phyloP scores from a whole-genome alignment of 805 yeast genomes.

The Saturnispora ahearnii region DNA sequence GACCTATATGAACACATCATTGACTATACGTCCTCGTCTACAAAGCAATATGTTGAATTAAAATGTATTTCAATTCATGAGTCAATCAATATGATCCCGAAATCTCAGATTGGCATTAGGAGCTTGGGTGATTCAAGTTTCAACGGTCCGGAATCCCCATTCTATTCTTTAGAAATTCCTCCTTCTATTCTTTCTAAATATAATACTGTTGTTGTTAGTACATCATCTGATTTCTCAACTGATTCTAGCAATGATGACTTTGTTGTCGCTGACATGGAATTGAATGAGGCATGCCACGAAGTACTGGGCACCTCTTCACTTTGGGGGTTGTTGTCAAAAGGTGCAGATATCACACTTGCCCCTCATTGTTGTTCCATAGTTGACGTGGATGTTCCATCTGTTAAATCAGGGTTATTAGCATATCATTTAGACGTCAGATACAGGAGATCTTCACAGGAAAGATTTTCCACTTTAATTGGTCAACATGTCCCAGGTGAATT shows the following conservation, averaged over 20 bases:
- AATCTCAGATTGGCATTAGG: conserved; percentile 32
- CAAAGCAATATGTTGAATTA: conserved; percentile 30
- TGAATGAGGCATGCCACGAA: conserved; percentile 18
- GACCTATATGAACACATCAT: conserved; percentile 17
- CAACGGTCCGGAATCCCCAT: conserved; percentile 43
- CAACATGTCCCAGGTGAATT: conserved; percentile 65
- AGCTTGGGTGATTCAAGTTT: conserved; percentile 44
- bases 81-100: conserved; percentile 39
- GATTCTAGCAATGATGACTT: conserved; percentile 21
- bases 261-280: conserved; percentile 31
- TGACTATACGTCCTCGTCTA: conserved; percentile 32
- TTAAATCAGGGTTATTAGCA: conserved; percentile 55
- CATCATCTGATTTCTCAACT: conserved; percentile 16
- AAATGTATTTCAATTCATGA: conserved; percentile 39
- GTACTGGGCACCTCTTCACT: conserved; percentile 27
- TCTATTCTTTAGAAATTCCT: conserved; percentile 37
- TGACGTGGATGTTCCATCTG: conserved; percentile 43
- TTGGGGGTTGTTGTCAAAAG: conserved; percentile 31
- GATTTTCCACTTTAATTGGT: conserved; percentile 55
- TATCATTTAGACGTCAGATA: conserved; percentile 32
- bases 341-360: conserved; percentile 34
- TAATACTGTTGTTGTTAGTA: conserved; percentile 44
- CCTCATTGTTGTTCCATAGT: conserved; percentile 35
- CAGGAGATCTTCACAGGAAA: conserved; percentile 19
- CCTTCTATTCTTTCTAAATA: conserved; percentile 32